Evolutionary conservation across 768 basidiomycete genomes (phyloP).

Genomic region (Lactifluus hygrophoroides): DNA sequence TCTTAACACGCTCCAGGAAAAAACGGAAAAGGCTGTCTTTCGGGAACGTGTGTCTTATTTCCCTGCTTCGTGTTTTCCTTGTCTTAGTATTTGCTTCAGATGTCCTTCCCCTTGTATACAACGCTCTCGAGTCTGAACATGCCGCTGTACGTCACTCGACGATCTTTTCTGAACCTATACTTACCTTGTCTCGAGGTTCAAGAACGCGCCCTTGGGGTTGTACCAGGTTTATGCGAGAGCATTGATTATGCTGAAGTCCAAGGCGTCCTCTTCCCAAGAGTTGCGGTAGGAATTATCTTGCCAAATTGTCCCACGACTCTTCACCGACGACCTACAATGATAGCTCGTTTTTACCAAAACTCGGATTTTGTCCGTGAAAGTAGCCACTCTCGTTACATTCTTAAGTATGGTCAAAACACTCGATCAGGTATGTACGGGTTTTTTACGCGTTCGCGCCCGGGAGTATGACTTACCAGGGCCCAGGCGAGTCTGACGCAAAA

Average conservation of each 20-base stretch:
- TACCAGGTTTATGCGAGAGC: constrained; percentile 85
- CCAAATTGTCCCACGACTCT: not conserved
- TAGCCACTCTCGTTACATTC: constrained; percentile 79
- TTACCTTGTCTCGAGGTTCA: constrained; percentile 58
- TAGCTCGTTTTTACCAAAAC: constrained; percentile 93
- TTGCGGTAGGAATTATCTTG: constrained; percentile 73
- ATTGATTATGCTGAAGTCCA: constrained; percentile 96
- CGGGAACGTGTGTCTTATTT: constrained; percentile 62
- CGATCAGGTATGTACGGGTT: constrained; percentile 53
- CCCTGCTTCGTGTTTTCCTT: not conserved
- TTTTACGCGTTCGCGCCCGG: not conserved
- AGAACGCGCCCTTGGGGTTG: constrained; percentile 76
- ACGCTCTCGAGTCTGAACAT: constrained; percentile 94
- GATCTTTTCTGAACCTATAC: not conserved
- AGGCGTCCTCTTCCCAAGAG: constrained; percentile 79
- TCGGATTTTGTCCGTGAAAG: constrained; percentile 82
- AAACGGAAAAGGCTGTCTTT: constrained; percentile 81
- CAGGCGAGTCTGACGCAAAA: constrained; percentile 88
- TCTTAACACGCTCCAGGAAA: constrained; percentile 74
- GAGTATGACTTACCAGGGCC: not conserved
- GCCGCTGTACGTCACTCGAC: constrained; percentile 40
- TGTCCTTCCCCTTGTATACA: constrained; percentile 93
- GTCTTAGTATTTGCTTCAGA: constrained; percentile 37
- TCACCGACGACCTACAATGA: constrained; percentile 1
- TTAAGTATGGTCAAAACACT: constrained; percentile 81